Conservation (phyloP, 805 yeast genomes). For the Hanseniaspora vineae region DNA sequence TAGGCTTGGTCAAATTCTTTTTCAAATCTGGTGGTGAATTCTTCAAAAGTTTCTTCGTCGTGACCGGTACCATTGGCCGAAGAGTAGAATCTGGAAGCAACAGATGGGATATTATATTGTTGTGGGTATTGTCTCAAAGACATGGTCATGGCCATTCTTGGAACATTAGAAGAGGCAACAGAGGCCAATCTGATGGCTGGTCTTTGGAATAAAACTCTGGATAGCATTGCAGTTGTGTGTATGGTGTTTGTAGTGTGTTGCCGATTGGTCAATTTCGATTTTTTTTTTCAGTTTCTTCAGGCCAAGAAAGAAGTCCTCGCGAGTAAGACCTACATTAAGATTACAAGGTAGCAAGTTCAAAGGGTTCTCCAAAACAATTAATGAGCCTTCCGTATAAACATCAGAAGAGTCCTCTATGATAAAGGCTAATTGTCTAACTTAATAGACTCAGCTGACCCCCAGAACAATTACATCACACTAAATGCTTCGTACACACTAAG, state of each 20-base stretch:
- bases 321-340: too few relatives aligned
- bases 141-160: slow-evolving; percentile 2
- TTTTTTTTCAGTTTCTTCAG: too few relatives aligned
- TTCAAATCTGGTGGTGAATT: slow-evolving; percentile 82
- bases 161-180: slow-evolving; percentile 7
- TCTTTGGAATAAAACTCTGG: slow-evolving; percentile 15
- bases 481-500: too few relatives aligned
- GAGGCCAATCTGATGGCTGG: slow-evolving; percentile 4
- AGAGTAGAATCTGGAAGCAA: slow-evolving; percentile 55
- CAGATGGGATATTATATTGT: background rate
- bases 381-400: too few relatives aligned
- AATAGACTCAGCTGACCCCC: too few relatives aligned
- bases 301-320: too few relatives aligned
- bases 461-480: too few relatives aligned
- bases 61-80: slow-evolving; percentile 33
- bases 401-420: too few relatives aligned
- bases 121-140: background rate
- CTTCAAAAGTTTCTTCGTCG: slow-evolving; percentile 89
- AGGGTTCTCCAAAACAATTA: too few relatives aligned
- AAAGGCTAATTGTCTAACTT: too few relatives aligned
- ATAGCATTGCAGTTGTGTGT: slow-evolving; percentile 10
- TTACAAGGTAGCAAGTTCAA: too few relatives aligned
- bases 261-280: too few relatives aligned
- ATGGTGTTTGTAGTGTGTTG: background rate
- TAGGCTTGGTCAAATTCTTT: slow-evolving; percentile 92